Evolutionary conservation across 2,329 filamentous ascomycete genomes (phyloP).

Genomic region (Neofusicoccum kwambonambiense): DNA sequence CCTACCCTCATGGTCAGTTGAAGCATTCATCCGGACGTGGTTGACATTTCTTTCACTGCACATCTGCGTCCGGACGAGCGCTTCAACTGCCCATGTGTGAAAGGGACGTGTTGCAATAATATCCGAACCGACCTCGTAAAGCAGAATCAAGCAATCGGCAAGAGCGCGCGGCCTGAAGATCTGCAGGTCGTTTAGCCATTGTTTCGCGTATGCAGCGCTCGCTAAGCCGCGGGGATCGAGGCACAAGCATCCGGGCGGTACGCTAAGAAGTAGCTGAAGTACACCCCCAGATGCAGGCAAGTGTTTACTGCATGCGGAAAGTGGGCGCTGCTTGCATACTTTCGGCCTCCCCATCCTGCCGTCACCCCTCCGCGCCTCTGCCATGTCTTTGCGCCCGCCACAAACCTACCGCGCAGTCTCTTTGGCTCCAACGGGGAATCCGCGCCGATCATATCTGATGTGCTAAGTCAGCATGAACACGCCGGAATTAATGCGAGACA

Average conservation of each 20-base stretch:
- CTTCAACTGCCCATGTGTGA: no score
- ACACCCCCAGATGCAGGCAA: not conserved
- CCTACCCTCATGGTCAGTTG: no score
- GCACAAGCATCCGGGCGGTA: not conserved
- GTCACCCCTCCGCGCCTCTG: not conserved
- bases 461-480: no score
- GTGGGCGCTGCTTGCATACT: not conserved
- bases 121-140: no score
- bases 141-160: no score
- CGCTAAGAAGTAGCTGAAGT: not conserved
- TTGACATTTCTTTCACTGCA: no score
- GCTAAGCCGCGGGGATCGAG: not conserved
- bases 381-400: not conserved
- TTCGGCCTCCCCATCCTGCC: not conserved
- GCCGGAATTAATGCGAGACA: no score
- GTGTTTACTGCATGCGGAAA: not conserved
- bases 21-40: no score
- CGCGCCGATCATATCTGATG: not conserved
- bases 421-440: not conserved
- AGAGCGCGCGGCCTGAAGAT: constrained; percentile 12
- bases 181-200: not conserved
- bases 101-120: no score
- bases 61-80: no score
- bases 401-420: not conserved
- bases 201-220: not conserved